phyloP scores from a whole-genome alignment of 2,329 filamentous ascomycete genomes.

The Colletotrichum sojae region DNA sequence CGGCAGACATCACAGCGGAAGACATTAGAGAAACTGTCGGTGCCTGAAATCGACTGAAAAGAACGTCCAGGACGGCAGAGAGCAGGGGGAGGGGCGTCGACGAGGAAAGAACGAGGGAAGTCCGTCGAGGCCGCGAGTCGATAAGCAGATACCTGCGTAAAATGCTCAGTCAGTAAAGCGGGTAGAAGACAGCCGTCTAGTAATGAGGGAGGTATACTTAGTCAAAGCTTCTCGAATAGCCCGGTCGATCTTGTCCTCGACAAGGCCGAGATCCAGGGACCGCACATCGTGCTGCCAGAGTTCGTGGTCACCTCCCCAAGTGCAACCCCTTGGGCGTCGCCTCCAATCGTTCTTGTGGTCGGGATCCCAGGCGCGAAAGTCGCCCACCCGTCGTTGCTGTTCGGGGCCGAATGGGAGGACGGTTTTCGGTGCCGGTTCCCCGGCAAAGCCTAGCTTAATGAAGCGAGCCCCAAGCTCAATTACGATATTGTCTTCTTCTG shows the following conservation, averaged over 20 bases:
- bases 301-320: conserved; percentile 77
- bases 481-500: conserved; percentile 88
- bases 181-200: neutral
- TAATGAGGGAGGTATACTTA: conserved; percentile 66
- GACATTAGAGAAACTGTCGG: conserved; percentile 87
- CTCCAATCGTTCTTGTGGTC: conserved; percentile 65
- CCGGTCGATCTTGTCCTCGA: conserved; percentile 90
- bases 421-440: conserved; percentile 82
- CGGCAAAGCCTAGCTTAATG: conserved; percentile 87
- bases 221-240: conserved; percentile 85
- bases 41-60: conserved; percentile 86
- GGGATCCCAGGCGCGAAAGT: conserved; percentile 80
- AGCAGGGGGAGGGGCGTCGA: conserved; percentile 83
- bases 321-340: conserved; percentile 59
- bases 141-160: conserved; percentile 71
- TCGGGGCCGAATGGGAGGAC: conserved; percentile 81
- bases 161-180: conserved; percentile 30
- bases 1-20: conserved; percentile 78
- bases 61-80: conserved; percentile 79
- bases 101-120: conserved; percentile 83
- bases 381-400: conserved; percentile 82
- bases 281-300: conserved; percentile 85
- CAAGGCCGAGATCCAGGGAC: conserved; percentile 80
- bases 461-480: conserved; percentile 86
- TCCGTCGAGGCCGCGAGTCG: conserved; percentile 81